These are phyloP conservation scores for Larix kaempferi DNA, from an alignment of 75 land plant species.

Conservation along the genomic window DNA sequence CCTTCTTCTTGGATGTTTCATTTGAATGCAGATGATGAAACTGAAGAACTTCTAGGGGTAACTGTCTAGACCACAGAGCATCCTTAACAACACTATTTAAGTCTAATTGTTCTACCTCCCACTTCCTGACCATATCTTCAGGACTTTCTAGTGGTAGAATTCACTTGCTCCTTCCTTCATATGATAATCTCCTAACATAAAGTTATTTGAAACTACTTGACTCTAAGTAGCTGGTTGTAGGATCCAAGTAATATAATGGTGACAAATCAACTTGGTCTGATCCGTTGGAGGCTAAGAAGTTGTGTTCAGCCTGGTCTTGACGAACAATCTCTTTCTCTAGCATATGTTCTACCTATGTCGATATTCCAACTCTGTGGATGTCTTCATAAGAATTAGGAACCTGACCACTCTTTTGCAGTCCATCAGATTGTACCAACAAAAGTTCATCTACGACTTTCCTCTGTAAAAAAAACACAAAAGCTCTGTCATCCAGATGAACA, in stretches of 20 bases:
- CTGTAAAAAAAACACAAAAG: not conserved
- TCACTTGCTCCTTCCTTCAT: constrained; percentile 20
- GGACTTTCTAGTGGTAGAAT: constrained; percentile 51
- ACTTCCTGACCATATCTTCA: constrained; percentile 85
- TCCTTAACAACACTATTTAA: constrained; percentile 77
- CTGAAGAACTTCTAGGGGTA: constrained; percentile 93
- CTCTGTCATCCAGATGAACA: not conserved
- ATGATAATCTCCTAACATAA: constrained; percentile 14
- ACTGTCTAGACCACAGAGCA: constrained; percentile 80
- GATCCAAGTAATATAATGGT: constrained; percentile 14
- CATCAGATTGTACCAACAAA: not conserved
- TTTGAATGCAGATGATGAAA: constrained; percentile 62
- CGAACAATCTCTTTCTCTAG: not conserved
- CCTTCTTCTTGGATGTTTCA: constrained; percentile 29
- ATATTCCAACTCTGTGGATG: not conserved
- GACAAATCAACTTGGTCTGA: constrained; percentile 31
- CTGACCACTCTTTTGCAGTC: not conserved
- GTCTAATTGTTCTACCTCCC: constrained; percentile 70
- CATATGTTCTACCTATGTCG: not conserved
- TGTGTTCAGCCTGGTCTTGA: not conserved
- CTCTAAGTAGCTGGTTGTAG: constrained; percentile 17
- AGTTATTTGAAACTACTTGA: constrained; percentile 21
- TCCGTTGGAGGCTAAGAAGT: not conserved
- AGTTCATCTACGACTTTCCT: constrained; percentile 15
- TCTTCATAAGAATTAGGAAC: not conserved